Evolutionary conservation across 805 yeast genomes (phyloP), one percentile per base, ranked within the genome.

Genomic region (Starmerella stellata): DNA sequence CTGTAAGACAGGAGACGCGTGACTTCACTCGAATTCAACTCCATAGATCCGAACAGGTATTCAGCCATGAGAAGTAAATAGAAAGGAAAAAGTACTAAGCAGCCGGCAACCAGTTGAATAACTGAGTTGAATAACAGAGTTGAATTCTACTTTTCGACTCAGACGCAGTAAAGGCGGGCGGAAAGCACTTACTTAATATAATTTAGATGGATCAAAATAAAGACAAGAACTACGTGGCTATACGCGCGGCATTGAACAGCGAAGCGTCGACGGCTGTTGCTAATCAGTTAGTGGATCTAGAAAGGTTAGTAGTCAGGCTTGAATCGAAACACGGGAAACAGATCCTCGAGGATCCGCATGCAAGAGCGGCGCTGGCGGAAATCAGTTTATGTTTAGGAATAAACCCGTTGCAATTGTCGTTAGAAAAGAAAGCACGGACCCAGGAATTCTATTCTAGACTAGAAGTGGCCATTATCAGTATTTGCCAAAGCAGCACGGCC

Each of bases 321-420:
- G 82, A 90, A 13, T 63, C 62, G 30, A 76, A 74, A 18, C 82
- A 83, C 53, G 73, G 75, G 9, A 64, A 65, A 5, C 82, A 78
- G 46, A 74, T 85, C 33, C 59, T 69, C 38, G 64, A 63, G 35
- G 75, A 79, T 52, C 65, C 75, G 1, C 71, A 71, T 40, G 69
- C 82, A 50, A 62, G 92, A 23, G 60, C 67, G 21, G 75, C 79
- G 52, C 81, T 83, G 55, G 72, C 80, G 28, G 68, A 69, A 42
- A 74, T 85, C 61, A 82, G 94, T 51, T 62, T 68, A 3, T 70
- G 75, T 47, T 74, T 83, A 21, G 95, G 95, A 1, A 75, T 83
- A 16, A 95, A 85, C 54, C 90, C 94, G 1, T 55, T 85, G 21
- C 62, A 64, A 3, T 44, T 55, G 16, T 46, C 52, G 3, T 45